phyloP scores from a whole-genome alignment of 2,329 filamentous ascomycete species.

The Pleoardoris graminearum region DNA sequence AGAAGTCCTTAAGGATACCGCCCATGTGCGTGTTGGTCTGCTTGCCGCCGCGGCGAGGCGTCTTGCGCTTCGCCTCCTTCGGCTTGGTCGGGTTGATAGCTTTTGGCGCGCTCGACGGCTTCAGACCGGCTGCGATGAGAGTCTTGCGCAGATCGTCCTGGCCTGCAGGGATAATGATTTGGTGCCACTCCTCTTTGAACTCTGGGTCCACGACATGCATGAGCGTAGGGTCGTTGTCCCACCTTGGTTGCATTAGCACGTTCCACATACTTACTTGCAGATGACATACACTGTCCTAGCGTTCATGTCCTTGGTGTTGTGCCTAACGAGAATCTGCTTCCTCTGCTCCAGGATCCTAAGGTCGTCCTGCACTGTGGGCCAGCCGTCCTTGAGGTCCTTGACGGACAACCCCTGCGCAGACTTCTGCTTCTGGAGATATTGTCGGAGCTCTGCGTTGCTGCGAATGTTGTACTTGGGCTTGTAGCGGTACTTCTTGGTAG shows the following conservation, averaged over 20 bases:
- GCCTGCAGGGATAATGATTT: slow-evolving; percentile 71
- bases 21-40: slow-evolving; percentile 88
- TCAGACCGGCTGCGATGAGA: slow-evolving; percentile 76
- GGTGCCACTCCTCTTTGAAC: slow-evolving; percentile 82
- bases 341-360: slow-evolving; percentile 77
- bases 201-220: slow-evolving; percentile 76
- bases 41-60: slow-evolving; percentile 73
- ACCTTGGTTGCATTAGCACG: slow-evolving; percentile 45
- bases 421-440: slow-evolving; percentile 77
- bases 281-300: slow-evolving; percentile 67
- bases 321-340: slow-evolving; percentile 80
- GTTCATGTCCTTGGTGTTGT: slow-evolving; percentile 89
- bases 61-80: slow-evolving; percentile 74
- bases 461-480: slow-evolving; percentile 82
- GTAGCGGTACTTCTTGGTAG: slow-evolving; percentile 76
- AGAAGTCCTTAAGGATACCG: slow-evolving; percentile 76
- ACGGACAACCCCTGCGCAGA: slow-evolving; percentile 81
- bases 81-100: slow-evolving; percentile 59
- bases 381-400: slow-evolving; percentile 93
- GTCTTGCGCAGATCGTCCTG: slow-evolving; percentile 76
- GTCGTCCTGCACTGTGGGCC: slow-evolving; percentile 79
- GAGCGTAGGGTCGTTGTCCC: slow-evolving; percentile 82
- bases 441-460: slow-evolving; percentile 74
- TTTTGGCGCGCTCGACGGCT: slow-evolving; percentile 81
- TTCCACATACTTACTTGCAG: neutral